These are phyloP conservation scores for Suhomyces chickasaworum DNA, from an alignment of 1,139 yeast genomes.

Conservation along the genomic window DNA sequence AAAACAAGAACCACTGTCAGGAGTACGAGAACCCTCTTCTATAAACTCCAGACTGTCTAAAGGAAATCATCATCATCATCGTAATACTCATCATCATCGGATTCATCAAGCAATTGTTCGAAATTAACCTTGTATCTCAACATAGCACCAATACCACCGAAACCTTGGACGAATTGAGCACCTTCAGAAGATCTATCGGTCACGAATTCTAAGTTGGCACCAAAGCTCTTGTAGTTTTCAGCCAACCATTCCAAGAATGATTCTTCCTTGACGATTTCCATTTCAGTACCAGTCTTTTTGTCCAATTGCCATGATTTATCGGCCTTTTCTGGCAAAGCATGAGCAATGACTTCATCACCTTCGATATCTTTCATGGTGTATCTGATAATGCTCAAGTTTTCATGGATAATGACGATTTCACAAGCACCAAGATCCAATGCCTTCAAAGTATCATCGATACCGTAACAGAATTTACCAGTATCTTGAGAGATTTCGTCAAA, in stretches of 20 bases:
- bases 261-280: constrained; percentile 83
- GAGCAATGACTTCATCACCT: constrained; percentile 74
- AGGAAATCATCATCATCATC: constrained; percentile 66
- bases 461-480: constrained; percentile 95
- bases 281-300: constrained; percentile 83
- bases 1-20: constrained; percentile 2
- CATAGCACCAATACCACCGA: constrained; percentile 98
- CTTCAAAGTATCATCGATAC: constrained; percentile 93
- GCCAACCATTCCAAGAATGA: constrained; percentile 95
- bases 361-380: constrained; percentile 84
- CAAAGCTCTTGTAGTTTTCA: constrained; percentile 88
- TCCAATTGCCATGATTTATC: constrained; percentile 80
- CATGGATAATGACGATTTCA: constrained; percentile 89
- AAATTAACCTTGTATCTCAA: constrained; percentile 95
- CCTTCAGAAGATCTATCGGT: constrained; percentile 97
- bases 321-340: constrained; percentile 68
- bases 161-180: constrained; percentile 96
- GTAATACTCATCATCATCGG: constrained; percentile 84
- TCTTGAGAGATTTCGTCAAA: constrained; percentile 97
- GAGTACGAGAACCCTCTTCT: constrained; percentile 5
- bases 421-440: constrained; percentile 96
- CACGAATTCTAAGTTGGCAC: constrained; percentile 94
- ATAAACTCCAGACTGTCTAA: constrained; percentile 20
- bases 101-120: constrained; percentile 88
- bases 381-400: constrained; percentile 82